Evolutionary conservation across 257 asterid species (phyloP).

Genomic region (Nyctanthes arbortristis): DNA sequence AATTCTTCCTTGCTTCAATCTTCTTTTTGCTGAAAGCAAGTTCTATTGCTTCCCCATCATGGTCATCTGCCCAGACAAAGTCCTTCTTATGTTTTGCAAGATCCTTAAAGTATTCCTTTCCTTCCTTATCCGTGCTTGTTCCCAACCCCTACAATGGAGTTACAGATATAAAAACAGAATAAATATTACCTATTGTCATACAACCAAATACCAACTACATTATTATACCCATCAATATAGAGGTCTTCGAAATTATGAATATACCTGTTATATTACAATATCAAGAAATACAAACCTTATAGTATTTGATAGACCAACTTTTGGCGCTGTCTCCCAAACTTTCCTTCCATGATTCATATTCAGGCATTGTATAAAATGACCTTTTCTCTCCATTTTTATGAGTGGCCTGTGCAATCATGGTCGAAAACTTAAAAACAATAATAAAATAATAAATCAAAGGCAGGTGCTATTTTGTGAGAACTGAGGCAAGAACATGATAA

Average conservation of each 20-base stretch:
- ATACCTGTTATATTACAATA: neutral
- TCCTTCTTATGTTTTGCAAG: slow-evolving; percentile 87
- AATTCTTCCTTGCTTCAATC: slow-evolving; percentile 90
- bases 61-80: slow-evolving; percentile 72
- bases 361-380: slow-evolving; percentile 91
- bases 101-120: slow-evolving; percentile 81
- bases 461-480: neutral
- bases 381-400: slow-evolving; percentile 47
- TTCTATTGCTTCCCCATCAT: slow-evolving; percentile 94
- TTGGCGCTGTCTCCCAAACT: slow-evolving; percentile 56
- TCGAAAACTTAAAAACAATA: neutral
- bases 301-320: slow-evolving; percentile 91
- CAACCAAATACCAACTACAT: slow-evolving; percentile 5
- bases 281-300: slow-evolving; percentile 62
- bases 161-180: slow-evolving; percentile 5
- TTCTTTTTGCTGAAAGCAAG: slow-evolving; percentile 98
- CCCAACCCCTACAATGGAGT: slow-evolving; percentile 86
- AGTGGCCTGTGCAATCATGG: slow-evolving; percentile 56
- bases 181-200: neutral
- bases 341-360: slow-evolving; percentile 86
- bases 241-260: neutral
- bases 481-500: neutral
- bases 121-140: slow-evolving; percentile 90
- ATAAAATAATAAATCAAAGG: slow-evolving; percentile 8
- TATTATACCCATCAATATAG: neutral